Evolutionary conservation across 495 filamentous ascomycete species (phyloP), one percentile per base, ranked within the genome.

Genomic region (Neurospora sp.): DNA sequence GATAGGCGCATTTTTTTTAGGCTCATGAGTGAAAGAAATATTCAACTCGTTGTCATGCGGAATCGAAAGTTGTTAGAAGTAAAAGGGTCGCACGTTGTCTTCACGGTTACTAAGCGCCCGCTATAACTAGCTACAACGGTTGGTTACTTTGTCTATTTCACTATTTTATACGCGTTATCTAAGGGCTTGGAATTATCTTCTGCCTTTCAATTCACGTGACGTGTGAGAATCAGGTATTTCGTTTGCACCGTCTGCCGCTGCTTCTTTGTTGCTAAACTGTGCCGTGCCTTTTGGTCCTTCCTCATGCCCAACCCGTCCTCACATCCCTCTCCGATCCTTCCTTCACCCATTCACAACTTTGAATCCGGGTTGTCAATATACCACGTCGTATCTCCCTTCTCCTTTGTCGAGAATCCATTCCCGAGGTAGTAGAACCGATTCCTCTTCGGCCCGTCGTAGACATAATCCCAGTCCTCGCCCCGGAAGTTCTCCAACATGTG

Each of bases 391-490:
- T 86, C 81, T 9, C n/a, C 79, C 16, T 53, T 35, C 76, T 86
- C 84, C 77, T 77, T 81, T 0, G 74, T 78, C 68, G 83, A 82
- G 72, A 84, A 87, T 5, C 86, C 86, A 48, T 87, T 87, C 2
- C 85, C 85, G 3, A 87, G 79, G 71, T 84, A 87, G 41, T 41
- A 38, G 59, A 86, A 86, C 45, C 84, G 73, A 39, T 86, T 86
- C 9, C 73, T 41, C n/a, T 69, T 77, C 14, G 69, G 71, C 31
- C 73, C 72, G 18, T 82, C 80, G 45, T 85, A 85, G 0, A 77
- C 78, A 70, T 81, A 87, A 20, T 84, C 84, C 76, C 79, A 88
- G 75, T 88, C 85, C 79, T 88, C 86, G 48, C 80, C 82, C 4
- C 85, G 77, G 69, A 85, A 83, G 9, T 75, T 70, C 68, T 81